Conservation (phyloP, 148 eudicot species). For the Fallopia convolvulus region DNA sequence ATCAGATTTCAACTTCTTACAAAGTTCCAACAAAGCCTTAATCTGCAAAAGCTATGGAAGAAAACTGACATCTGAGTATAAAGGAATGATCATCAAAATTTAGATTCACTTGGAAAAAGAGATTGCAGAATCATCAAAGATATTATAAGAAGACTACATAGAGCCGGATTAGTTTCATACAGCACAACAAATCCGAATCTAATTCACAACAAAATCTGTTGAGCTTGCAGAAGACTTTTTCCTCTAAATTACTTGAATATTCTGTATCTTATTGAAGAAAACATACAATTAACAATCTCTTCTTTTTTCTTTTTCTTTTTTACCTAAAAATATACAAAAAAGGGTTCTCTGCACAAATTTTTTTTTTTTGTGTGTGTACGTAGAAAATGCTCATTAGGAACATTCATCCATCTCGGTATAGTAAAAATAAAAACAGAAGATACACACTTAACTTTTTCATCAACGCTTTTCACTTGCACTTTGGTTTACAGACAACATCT, state of each 20-base stretch:
- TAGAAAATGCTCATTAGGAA: not conserved
- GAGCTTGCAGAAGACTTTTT: not conserved
- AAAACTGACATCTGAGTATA: not conserved
- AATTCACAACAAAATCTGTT: not conserved
- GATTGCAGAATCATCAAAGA: not conserved
- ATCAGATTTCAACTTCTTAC: not conserved
- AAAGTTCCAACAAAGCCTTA: not conserved
- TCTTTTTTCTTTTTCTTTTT: not conserved
- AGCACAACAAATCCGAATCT: not conserved
- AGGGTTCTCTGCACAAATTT: not conserved
- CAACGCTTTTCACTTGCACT: conserved; percentile 41
- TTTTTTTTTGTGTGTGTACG: not conserved
- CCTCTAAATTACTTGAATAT: not conserved
- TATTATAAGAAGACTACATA: not conserved
- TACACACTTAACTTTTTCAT: conserved; percentile 14
- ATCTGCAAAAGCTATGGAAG: not conserved
- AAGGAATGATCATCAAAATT: not conserved
- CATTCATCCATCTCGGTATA: not conserved
- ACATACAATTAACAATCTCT: not conserved
- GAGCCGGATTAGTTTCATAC: not conserved
- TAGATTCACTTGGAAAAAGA: not conserved
- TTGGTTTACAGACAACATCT: conserved; percentile 64
- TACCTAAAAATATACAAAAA: conserved; percentile 5
- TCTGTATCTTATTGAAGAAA: not conserved
- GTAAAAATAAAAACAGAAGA: not conserved